Conservation (phyloP, 176 grass and related monocot species). For the Typha latifolia region DNA sequence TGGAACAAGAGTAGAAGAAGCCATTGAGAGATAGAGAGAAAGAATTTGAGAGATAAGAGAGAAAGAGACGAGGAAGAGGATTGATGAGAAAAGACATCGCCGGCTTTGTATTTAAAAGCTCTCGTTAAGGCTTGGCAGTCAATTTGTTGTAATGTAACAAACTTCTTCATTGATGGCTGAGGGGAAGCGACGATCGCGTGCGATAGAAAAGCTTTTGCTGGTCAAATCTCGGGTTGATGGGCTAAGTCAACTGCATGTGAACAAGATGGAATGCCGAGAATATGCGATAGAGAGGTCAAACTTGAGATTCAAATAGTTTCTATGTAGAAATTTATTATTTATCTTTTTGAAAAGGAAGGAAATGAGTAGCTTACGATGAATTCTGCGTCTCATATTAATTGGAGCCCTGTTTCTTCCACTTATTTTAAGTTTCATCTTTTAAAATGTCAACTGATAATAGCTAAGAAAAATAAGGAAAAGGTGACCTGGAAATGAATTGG, state of each 20-base stretch:
- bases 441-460: not conserved
- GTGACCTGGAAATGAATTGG: no score
- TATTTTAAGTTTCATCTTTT: no score
- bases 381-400: no score
- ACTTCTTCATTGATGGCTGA: not conserved
- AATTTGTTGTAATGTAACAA: not conserved
- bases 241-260: not conserved
- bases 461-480: not conserved
- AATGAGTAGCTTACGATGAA: no score
- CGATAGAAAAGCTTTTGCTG: not conserved
- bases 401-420: no score
- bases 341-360: no score
- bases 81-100: not conserved
- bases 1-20: not conserved
- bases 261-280: not conserved
- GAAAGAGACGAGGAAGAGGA: not conserved
- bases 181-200: not conserved
- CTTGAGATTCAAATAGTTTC: no score
- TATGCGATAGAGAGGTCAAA: no score
- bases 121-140: not conserved
- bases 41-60: no score
- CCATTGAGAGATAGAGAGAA: slow-evolving; percentile 17
- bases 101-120: not conserved
- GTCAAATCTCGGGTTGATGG: not conserved
- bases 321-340: no score